Percentiles rank a stretch among this genome's conserved stretches.
Evolutionary conservation across 1,139 yeast genomes (phyloP).

Genomic region (Blastobotrys ciferrii): DNA sequence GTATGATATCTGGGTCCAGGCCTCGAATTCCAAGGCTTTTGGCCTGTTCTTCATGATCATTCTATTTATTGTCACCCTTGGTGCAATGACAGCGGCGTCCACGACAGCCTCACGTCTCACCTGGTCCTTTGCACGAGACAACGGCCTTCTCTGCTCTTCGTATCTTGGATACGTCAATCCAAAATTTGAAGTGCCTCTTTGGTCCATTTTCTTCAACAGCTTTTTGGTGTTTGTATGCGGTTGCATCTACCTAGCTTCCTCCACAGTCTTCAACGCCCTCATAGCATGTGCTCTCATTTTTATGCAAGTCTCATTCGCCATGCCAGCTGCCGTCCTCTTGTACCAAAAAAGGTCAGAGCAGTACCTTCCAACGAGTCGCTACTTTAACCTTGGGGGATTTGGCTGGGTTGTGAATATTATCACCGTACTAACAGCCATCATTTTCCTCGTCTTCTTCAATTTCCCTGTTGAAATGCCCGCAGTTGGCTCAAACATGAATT

Average conservation of each 20-base stretch:
- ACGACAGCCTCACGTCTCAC: constrained; percentile 78
- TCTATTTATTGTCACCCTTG: constrained; percentile 54
- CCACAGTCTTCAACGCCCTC: not conserved
- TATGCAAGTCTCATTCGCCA: not conserved
- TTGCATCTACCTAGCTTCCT: not conserved
- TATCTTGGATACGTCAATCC: constrained; percentile 67
- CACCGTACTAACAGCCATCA: not conserved
- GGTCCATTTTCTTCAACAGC: not conserved
- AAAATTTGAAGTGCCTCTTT: not conserved
- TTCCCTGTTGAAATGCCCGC: not conserved
- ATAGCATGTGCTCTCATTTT: not conserved
- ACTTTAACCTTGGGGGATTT: not conserved
- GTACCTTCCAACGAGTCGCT: not conserved
- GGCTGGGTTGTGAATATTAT: not conserved
- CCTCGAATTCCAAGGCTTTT: constrained; percentile 50
- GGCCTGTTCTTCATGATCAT: constrained; percentile 56
- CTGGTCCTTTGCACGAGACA: constrained; percentile 81
- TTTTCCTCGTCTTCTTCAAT: not conserved
- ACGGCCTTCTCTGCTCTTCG: constrained; percentile 60
- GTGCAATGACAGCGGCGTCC: constrained; percentile 72
- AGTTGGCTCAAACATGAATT: not conserved
- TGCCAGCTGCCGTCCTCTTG: not conserved
- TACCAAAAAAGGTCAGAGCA: not conserved
- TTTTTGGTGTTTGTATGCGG: not conserved
- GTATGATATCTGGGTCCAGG: constrained; percentile 57